A percentile compares a stretch with the other conserved stretches of the same genome.
phyloP scores from a whole-genome alignment of 352 stramenopile genomes.

The Pythium rishiriense region DNA sequence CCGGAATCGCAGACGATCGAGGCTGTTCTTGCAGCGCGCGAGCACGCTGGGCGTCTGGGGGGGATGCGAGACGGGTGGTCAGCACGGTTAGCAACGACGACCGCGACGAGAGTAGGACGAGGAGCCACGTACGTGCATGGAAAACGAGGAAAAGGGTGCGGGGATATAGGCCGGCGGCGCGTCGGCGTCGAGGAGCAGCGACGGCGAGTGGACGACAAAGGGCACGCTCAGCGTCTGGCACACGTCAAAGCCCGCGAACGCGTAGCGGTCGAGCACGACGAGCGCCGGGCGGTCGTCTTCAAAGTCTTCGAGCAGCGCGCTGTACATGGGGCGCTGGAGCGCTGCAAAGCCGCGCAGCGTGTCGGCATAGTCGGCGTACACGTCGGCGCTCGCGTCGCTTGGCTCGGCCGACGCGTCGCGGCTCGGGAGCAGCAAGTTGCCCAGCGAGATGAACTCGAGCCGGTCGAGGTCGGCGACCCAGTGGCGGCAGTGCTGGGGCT shows the following conservation, averaged over 20 bases:
- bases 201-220: conserved; percentile 81
- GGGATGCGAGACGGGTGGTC: too few species aligned
- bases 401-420: neutral
- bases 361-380: conserved; percentile 69
- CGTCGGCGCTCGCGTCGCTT: too few species aligned
- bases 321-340: conserved; percentile 79
- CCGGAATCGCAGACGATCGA: conserved; percentile 74
- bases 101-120: too few species aligned
- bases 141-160: conserved; percentile 81
- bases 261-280: conserved; percentile 78
- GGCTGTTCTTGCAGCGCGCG: conserved; percentile 79
- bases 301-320: conserved; percentile 53
- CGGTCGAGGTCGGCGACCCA: conserved; percentile 75
- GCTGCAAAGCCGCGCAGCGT: conserved; percentile 77
- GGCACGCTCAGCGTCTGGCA: conserved; percentile 64
- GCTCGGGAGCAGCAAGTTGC: conserved; percentile 36
- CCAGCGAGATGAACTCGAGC: conserved; percentile 81
- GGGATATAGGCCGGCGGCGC: conserved; percentile 75
- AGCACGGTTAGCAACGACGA: neutral
- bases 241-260: conserved; percentile 77
- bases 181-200: conserved; percentile 85
- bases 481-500: conserved; percentile 67
- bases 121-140: conserved; percentile 52
- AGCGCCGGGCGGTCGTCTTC: conserved; percentile 67
- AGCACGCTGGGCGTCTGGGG: conserved; percentile 70